Conservation (phyloP, 768 basidiomycete species). For the Lactarius trivialis region DNA sequence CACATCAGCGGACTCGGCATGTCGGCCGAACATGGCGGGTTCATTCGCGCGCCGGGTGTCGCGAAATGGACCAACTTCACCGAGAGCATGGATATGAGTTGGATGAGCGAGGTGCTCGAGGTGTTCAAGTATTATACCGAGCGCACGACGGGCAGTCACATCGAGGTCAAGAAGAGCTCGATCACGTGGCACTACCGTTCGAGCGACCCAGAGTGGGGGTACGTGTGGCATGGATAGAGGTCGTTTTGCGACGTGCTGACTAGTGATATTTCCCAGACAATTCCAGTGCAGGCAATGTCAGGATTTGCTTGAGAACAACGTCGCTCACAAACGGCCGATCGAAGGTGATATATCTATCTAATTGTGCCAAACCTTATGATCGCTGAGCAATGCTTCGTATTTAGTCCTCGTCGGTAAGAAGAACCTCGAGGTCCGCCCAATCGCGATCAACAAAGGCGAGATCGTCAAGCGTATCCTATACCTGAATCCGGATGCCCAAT, state of each 20-base stretch:
- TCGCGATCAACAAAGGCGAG: slow-evolving; percentile 98
- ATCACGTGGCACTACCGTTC: slow-evolving; percentile 98
- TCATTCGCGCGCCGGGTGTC: slow-evolving; percentile 68
- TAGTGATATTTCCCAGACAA: slow-evolving; percentile 37
- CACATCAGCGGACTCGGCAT: slow-evolving; percentile 79
- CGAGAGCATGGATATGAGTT: slow-evolving; percentile 89
- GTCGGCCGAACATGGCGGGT: slow-evolving; percentile 94
- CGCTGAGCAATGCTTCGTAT: neutral
- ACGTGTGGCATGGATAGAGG: slow-evolving; percentile 29
- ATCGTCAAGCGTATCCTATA: slow-evolving; percentile 94
- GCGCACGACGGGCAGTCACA: slow-evolving; percentile 92
- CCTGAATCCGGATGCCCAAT: slow-evolving; percentile 88
- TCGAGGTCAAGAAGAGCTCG: slow-evolving; percentile 95
- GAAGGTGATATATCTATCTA: slow-evolving; percentile 51
- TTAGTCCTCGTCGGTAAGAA: slow-evolving; percentile 94
- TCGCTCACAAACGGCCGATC: slow-evolving; percentile 89
- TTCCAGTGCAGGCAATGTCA: slow-evolving; percentile 98
- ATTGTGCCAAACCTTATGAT: neutral
- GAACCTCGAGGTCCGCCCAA: slow-evolving; percentile 93
- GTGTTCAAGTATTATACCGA: slow-evolving; percentile 96
- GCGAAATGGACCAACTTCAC: slow-evolving; percentile 82
- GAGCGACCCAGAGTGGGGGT: slow-evolving; percentile 95
- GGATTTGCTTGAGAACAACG: slow-evolving; percentile 89
- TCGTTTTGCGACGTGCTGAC: slow-evolving; percentile 2
- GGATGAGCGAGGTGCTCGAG: slow-evolving; percentile 94